phyloP scores from a whole-genome alignment of 169 alveolate genomes.

The Eimeria falciformis region DNA sequence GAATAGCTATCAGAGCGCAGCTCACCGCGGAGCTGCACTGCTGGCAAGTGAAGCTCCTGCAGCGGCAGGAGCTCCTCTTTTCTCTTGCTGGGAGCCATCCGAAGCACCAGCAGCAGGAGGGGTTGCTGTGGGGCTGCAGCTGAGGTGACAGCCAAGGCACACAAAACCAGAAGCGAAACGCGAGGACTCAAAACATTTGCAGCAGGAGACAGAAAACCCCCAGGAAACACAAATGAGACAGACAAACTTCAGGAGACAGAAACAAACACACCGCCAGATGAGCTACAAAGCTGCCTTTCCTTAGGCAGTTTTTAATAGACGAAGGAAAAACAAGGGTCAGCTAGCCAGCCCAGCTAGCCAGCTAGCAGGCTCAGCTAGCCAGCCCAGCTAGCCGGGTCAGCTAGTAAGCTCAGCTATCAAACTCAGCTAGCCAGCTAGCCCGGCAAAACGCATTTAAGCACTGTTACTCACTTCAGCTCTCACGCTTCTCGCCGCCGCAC shows the following conservation, averaged over 20 bases:
- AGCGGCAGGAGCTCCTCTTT: slow-evolving; percentile 28
- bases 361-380: no score
- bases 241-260: background rate
- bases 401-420: no score
- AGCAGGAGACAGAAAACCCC: background rate
- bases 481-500: no score
- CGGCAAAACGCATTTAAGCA: no score
- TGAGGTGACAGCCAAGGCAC: background rate
- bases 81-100: slow-evolving; percentile 9
- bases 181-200: background rate
- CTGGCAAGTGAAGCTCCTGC: slow-evolving; percentile 17
- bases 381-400: no score
- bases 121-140: no score
- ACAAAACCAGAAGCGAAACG: background rate
- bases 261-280: background rate
- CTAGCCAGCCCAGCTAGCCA: no score
- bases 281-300: background rate
- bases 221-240: background rate
- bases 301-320: no score
- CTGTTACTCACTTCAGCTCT: no score
- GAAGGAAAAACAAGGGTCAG: no score
- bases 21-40: slow-evolving; percentile 30
- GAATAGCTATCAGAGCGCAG: background rate
- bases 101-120: slow-evolving; percentile 12
- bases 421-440: no score